Evolutionary conservation across 176 grass and related monocot genomes (phyloP).

Genomic region (Lolium rigidum): DNA sequence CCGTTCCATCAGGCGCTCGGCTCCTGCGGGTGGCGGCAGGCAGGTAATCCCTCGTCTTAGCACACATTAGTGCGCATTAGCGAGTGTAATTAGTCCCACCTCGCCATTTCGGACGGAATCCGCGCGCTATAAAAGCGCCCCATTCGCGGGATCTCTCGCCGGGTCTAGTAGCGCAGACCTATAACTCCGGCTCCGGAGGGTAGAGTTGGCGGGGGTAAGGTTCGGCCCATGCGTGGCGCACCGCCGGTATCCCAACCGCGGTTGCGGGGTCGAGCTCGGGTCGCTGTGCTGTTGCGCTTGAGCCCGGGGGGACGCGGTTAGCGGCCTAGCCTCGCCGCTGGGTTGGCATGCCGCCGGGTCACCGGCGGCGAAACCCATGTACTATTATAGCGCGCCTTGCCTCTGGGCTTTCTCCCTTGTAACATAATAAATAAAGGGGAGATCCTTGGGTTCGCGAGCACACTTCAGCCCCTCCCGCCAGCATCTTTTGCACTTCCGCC

Average conservation of each 20-base stretch:
- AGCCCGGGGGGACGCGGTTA: neutral
- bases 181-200: neutral
- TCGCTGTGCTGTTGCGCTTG: neutral
- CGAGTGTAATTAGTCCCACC: no score
- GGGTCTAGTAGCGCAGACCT: neutral
- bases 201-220: neutral
- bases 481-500: neutral
- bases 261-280: neutral
- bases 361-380: no score
- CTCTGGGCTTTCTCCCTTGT: neutral
- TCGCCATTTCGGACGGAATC: no score
- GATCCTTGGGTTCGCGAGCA: neutral
- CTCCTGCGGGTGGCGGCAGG: no score
- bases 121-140: no score
- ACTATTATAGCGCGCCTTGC: no score
- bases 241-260: no score
- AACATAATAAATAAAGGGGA: neutral
- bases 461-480: neutral
- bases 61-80: no score
- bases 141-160: neutral
- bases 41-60: neutral
- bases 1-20: neutral
- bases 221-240: no score
- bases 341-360: no score
- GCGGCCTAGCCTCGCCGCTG: no score